Conservation (phyloP, 2,329 filamentous ascomycete species). For the Neoarthrinium moseri region DNA sequence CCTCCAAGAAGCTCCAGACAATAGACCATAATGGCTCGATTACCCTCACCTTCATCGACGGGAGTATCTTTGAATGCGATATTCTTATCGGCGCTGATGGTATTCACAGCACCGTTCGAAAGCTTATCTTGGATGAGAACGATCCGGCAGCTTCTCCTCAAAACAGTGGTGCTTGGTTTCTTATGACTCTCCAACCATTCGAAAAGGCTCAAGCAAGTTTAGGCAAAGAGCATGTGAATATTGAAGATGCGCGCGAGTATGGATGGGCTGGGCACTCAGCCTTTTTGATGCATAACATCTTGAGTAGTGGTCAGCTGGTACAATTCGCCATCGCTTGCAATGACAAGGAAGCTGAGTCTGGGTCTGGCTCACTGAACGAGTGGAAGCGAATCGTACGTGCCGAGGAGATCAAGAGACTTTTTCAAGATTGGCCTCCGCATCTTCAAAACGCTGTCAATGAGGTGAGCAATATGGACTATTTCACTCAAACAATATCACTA, state of each 20-base stretch:
- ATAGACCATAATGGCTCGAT: constrained; percentile 9
- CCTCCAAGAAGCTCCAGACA: constrained; percentile 18
- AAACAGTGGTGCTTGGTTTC: constrained; percentile 17
- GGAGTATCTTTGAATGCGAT: constrained; percentile 25
- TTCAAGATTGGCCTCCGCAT: constrained; percentile 17
- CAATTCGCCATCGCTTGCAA: constrained; percentile 17
- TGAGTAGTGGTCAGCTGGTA: constrained; percentile 16
- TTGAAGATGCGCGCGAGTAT: constrained; percentile 20
- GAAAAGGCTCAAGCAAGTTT: constrained; percentile 15
- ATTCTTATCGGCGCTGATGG: no score
- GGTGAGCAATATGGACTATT: constrained; percentile 11
- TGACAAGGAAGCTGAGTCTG: constrained; percentile 12
- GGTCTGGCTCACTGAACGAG: constrained; percentile 3
- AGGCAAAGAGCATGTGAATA: constrained; percentile 14
- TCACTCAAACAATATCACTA: background rate
- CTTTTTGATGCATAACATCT: constrained; percentile 17
- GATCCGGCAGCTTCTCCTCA: constrained; percentile 18
- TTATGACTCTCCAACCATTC: constrained; percentile 21
- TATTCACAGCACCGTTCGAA: constrained; percentile 35
- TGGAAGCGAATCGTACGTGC: constrained; percentile 16
- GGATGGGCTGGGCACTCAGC: constrained; percentile 16
- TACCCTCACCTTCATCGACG: constrained; percentile 18
- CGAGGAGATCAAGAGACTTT: constrained; percentile 18
- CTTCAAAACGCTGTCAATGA: constrained; percentile 18
- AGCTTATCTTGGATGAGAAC: constrained; percentile 27